Evolutionary conservation across 164 flowering plant species (phyloP).

Genomic region (Piper longum): DNA sequence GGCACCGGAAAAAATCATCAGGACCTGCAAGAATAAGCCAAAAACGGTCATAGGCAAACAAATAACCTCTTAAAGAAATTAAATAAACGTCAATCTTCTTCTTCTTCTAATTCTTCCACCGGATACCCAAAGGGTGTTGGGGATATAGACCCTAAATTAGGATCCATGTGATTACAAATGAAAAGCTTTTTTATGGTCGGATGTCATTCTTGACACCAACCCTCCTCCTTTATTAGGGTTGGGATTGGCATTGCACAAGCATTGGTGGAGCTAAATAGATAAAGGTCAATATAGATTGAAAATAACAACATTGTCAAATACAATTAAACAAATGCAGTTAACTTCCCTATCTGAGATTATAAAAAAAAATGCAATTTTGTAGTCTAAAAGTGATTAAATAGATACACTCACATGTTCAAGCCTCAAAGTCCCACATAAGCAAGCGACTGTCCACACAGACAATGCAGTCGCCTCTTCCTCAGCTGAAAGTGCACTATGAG

Average conservation of each 20-base stretch:
- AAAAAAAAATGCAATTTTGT: not conserved
- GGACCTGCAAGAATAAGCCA: slow-evolving; percentile 38
- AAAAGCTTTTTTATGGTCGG: no score
- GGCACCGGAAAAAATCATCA: slow-evolving; percentile 78
- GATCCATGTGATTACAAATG: no score
- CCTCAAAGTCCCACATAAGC: slow-evolving; percentile 80
- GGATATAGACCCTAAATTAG: no score
- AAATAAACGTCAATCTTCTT: not conserved
- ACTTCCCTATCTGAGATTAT: not conserved
- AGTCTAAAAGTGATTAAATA: not conserved
- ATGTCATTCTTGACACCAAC: no score
- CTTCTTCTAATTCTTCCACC: no score
- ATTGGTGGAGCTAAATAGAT: no score
- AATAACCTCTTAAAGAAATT: not conserved
- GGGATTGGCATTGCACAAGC: no score
- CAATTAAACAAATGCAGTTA: not conserved
- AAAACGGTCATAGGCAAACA: not conserved
- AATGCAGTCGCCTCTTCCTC: slow-evolving; percentile 94
- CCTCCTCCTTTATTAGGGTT: no score
- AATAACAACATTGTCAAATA: not conserved
- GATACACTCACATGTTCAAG: slow-evolving; percentile 62
- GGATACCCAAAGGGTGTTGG: no score
- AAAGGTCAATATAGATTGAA: not conserved
- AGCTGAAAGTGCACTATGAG: slow-evolving; percentile 46
- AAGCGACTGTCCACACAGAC: slow-evolving; percentile 81